A percentile compares a stretch with the other conserved stretches of the same genome.
These are phyloP conservation scores for Suillus luteus DNA, from an alignment of 768 basidiomycete species.

Conservation along the genomic window DNA sequence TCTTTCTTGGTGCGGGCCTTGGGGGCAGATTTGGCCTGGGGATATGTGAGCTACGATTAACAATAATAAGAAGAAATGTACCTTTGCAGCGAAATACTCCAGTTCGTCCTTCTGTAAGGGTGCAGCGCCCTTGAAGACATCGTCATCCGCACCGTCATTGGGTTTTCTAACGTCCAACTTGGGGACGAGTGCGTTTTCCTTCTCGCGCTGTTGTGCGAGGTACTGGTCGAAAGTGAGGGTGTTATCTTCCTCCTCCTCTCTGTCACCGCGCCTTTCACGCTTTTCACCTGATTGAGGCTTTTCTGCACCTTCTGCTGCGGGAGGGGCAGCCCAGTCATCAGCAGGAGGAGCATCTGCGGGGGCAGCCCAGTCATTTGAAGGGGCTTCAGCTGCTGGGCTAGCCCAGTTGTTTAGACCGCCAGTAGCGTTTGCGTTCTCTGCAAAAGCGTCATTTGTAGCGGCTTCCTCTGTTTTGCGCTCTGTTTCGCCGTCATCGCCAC, in stretches of 20 bases:
- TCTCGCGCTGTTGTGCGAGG: conserved; percentile 77
- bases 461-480: conserved; percentile 83
- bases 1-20: conserved; percentile 80
- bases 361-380: conserved; percentile 42
- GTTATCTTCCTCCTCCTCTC: conserved; percentile 90
- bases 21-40: conserved; percentile 62
- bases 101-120: conserved; percentile 68
- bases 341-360: conserved; percentile 32
- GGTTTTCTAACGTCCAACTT: conserved; percentile 80
- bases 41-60: conserved; percentile 6
- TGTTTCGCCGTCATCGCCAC: conserved; percentile 82
- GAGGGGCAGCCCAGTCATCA: conserved; percentile 37
- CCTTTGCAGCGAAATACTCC: conserved; percentile 90
- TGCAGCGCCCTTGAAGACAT: conserved; percentile 71
- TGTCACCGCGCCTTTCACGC: conserved; percentile 47
- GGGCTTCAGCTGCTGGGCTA: conserved; percentile 31
- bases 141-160: conserved; percentile 75
- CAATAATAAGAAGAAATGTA: conserved; percentile 34
- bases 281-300: conserved; percentile 37
- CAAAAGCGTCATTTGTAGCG: conserved; percentile 69
- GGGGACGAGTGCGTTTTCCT: conserved; percentile 55
- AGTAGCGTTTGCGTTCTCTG: conserved; percentile 39
- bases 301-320: conserved; percentile 37
- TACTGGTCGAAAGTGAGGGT: conserved; percentile 94
- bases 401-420: conserved; percentile 33